These are phyloP conservation scores for Lactifluus subvellereus DNA, from an alignment of 768 basidiomycete genomes.

Conservation along the genomic window DNA sequence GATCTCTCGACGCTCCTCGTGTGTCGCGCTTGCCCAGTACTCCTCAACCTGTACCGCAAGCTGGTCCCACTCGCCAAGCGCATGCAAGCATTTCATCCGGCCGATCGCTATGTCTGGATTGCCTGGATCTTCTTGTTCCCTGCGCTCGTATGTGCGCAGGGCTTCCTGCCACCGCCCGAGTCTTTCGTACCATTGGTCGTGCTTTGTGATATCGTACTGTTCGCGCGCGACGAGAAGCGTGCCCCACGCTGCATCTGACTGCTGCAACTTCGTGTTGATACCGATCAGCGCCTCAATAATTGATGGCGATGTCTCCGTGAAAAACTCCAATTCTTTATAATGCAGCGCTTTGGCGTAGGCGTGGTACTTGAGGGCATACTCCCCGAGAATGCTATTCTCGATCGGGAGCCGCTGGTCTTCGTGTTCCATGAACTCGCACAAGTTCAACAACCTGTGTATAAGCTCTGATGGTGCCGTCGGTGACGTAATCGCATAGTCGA, in stretches of 20 bases:
- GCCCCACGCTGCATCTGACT: slow-evolving; percentile 97
- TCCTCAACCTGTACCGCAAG: slow-evolving; percentile 82
- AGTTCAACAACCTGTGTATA: slow-evolving; percentile 83
- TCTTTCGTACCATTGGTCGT: slow-evolving; percentile 98
- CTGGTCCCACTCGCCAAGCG: slow-evolving; percentile 96
- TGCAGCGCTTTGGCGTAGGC: slow-evolving; percentile 97
- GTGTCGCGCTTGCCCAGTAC: slow-evolving; percentile 75
- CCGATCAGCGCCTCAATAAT: slow-evolving; percentile 94
- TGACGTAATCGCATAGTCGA: slow-evolving; percentile 80
- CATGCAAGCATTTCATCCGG: slow-evolving; percentile 92
- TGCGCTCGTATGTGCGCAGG: slow-evolving; percentile 75
- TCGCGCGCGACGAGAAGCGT: slow-evolving; percentile 86
- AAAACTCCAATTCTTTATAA: slow-evolving; percentile 97
- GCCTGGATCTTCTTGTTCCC: slow-evolving; percentile 66
- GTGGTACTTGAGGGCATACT: slow-evolving; percentile 88
- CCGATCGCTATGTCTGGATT: slow-evolving; percentile 78
- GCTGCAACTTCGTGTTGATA: slow-evolving; percentile 94
- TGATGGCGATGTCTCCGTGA: slow-evolving; percentile 81
- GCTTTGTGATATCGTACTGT: slow-evolving; percentile 84
- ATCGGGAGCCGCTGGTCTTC: slow-evolving; percentile 95
- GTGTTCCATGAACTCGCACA: slow-evolving; percentile 99
- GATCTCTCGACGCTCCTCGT: slow-evolving; percentile 84
- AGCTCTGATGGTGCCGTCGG: slow-evolving; percentile 76
- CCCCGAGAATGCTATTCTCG: slow-evolving; percentile 87
- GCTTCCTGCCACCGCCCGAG: slow-evolving; percentile 97